phyloP scores from a whole-genome alignment of 345 rosid genomes.

The Corchorus olitorius region DNA sequence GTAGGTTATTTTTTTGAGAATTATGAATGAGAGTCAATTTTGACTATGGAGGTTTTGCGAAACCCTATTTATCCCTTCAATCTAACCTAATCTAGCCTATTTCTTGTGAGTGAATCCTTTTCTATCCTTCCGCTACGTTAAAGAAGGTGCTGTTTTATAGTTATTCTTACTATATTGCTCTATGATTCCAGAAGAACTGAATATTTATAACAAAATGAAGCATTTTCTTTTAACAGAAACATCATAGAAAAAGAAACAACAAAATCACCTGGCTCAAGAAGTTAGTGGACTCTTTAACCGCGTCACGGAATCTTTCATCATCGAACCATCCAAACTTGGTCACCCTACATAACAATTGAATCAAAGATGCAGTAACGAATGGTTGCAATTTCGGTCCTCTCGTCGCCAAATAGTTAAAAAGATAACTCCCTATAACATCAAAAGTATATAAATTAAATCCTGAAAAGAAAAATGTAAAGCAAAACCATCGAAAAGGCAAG shows the following conservation, averaged over 20 bases:
- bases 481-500: conserved; percentile 11
- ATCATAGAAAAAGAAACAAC: conserved; percentile 18
- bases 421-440: conserved; percentile 60
- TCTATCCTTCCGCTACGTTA: no score
- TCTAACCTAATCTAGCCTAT: no score
- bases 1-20: no score
- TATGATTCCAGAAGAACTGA: not conserved
- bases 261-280: conserved; percentile 83
- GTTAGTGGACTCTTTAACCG: conserved; percentile 79
- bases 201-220: not conserved
- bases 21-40: no score
- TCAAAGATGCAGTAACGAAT: conserved; percentile 82
- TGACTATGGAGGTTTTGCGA: no score
- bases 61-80: no score
- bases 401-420: conserved; percentile 82
- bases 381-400: conserved; percentile 90
- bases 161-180: not conserved
- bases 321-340: conserved; percentile 99
- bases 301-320: conserved; percentile 88
- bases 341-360: conserved; percentile 88
- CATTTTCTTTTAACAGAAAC: conserved; percentile 10
- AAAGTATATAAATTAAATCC: not conserved
- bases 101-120: no score
- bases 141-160: not conserved
- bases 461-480: not conserved